A percentile compares a stretch with the other conserved stretches of the same genome.
These are phyloP conservation scores for Trametes polyzona DNA, from an alignment of 1,284 basidiomycete species.

Conservation along the genomic window DNA sequence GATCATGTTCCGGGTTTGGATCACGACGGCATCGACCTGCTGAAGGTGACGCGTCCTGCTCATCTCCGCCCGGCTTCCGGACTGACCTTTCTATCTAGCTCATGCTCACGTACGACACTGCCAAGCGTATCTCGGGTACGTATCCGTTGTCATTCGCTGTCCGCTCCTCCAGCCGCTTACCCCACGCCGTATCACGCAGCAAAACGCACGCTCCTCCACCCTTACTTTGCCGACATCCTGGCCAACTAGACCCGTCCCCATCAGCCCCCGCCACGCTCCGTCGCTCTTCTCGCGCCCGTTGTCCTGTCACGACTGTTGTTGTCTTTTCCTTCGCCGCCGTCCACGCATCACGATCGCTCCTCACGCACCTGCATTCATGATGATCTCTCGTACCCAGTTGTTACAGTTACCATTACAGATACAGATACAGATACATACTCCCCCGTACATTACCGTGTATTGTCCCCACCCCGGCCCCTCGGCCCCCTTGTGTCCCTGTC, in stretches of 20 bases:
- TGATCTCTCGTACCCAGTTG: not conserved
- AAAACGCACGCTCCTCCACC: constrained; percentile 83
- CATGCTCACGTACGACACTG: constrained; percentile 91
- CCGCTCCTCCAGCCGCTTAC: constrained; percentile 30
- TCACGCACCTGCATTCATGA: constrained; percentile 6
- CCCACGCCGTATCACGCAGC: constrained; percentile 47
- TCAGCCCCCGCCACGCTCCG: constrained; percentile 4
- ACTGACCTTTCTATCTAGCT: constrained; percentile 44
- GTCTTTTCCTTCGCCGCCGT: constrained; percentile 19
- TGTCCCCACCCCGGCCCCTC: constrained; percentile 1
- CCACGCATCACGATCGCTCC: constrained; percentile 9
- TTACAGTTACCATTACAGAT: constrained; percentile 3
- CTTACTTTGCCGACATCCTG: constrained; percentile 73
- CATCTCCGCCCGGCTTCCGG: not conserved
- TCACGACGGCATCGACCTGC: constrained; percentile 75
- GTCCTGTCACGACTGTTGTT: constrained; percentile 17
- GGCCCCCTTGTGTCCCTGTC: too few species aligned
- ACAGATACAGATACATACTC: not conserved
- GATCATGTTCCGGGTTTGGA: constrained; percentile 73
- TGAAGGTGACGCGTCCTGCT: constrained; percentile 53
- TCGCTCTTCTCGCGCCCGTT: constrained; percentile 4
- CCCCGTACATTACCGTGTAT: constrained; percentile 14
- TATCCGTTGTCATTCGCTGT: not conserved
- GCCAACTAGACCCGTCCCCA: constrained; percentile 16
- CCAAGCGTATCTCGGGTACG: constrained; percentile 90